These are phyloP conservation scores for Melaleuca quinquenervia DNA, from an alignment of 345 rosid genomes.

Conservation along the genomic window DNA sequence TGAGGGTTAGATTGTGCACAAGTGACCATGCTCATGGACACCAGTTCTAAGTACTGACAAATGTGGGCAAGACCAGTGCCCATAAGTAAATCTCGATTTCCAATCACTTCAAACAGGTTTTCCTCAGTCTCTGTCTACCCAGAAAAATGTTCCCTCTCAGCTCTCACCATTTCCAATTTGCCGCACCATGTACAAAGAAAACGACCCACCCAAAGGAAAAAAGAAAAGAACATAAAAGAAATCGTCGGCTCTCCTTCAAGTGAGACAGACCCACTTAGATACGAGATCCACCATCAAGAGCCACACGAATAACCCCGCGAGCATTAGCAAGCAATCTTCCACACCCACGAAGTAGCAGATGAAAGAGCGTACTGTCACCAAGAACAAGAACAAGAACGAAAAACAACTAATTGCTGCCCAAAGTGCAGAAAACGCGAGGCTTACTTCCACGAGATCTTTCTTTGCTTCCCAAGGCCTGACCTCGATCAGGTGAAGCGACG, in stretches of 20 bases:
- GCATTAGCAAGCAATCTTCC: neutral
- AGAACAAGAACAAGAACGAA: neutral
- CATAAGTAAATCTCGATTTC: neutral
- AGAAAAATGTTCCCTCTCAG: neutral
- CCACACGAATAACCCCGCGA: neutral
- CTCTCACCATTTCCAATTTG: neutral
- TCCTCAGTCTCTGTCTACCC: neutral
- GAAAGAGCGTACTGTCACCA: neutral
- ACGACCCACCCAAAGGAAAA: neutral
- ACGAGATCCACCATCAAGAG: neutral
- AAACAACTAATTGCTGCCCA: neutral
- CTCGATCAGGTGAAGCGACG: neutral
- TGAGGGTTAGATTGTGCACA: neutral
- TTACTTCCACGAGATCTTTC: neutral
- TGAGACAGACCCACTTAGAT: neutral
- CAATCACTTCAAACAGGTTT: neutral
- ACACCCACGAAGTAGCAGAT: neutral
- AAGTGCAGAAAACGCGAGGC: neutral
- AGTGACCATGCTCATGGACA: neutral
- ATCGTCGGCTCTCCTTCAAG: neutral
- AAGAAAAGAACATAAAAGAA: neutral
- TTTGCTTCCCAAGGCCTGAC: neutral
- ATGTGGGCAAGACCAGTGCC: neutral
- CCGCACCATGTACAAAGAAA: neutral
- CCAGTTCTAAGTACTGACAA: neutral